Evolutionary conservation across 75 land plant species (phyloP).

Genomic region (Ceratopteris richardii): DNA sequence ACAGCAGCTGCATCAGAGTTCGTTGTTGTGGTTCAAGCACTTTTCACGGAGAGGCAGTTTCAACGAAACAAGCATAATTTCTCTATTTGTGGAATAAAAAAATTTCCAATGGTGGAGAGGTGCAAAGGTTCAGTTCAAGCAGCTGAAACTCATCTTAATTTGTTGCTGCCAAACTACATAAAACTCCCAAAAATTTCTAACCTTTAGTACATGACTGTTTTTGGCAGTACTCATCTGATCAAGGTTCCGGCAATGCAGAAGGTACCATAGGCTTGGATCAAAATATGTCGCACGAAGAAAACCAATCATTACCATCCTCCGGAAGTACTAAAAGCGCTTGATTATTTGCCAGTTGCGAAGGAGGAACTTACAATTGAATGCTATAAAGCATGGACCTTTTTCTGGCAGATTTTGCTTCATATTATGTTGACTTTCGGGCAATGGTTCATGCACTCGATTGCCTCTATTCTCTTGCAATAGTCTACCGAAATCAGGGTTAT

Average conservation of each 20-base stretch:
- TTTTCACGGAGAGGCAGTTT: conserved; percentile 68
- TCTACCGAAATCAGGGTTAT: conserved; percentile 81
- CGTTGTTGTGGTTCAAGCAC: conserved; percentile 66
- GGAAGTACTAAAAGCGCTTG: conserved; percentile 69
- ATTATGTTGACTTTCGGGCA: conserved; percentile 78
- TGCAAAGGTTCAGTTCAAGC: conserved; percentile 36
- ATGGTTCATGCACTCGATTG: conserved; percentile 91
- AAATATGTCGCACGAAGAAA: conserved; percentile 83
- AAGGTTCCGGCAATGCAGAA: conserved; percentile 58
- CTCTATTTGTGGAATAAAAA: conserved; percentile 38
- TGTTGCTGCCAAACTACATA: conserved; percentile 41
- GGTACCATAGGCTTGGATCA: conserved; percentile 79
- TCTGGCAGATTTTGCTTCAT: conserved; percentile 47
- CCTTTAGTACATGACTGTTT: conserved; percentile 63
- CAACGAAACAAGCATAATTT: conserved; percentile 58
- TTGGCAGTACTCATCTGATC: conserved; percentile 73
- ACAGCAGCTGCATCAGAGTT: conserved; percentile 87
- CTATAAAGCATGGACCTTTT: conserved; percentile 63
- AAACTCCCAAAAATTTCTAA: conserved; percentile 54
- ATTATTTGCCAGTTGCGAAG: conserved; percentile 60
- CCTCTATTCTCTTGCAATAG: conserved; percentile 80
- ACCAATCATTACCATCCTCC: conserved; percentile 83
- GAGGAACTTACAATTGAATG: conserved; percentile 66
- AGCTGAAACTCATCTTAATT: conserved; percentile 51
- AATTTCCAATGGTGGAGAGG: conserved; percentile 67